Percentiles rank a stretch among this genome's conserved stretches.
These are phyloP conservation scores for Penicillium pulvis DNA, from an alignment of 495 filamentous ascomycete species.

Conservation along the genomic window DNA sequence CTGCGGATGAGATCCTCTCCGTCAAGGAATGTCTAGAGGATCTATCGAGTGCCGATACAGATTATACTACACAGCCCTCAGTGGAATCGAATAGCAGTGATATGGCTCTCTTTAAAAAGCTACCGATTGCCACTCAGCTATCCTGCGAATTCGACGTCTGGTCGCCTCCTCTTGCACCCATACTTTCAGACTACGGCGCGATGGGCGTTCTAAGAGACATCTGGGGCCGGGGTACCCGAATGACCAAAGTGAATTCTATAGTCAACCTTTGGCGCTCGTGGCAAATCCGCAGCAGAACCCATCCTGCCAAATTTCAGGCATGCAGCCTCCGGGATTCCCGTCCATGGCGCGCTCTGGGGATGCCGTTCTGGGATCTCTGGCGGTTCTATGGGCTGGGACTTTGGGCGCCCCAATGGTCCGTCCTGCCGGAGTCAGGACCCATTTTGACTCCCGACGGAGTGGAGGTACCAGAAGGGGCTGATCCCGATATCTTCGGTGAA, in stretches of 20 bases:
- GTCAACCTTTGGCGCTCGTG: not conserved
- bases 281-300: not conserved
- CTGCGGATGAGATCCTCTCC: not conserved
- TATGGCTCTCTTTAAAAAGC: not conserved
- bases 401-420: not conserved
- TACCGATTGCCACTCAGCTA: not conserved
- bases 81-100: not conserved
- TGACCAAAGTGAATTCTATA: not conserved
- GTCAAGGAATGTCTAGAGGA: not conserved
- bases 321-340: not conserved
- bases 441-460: not conserved
- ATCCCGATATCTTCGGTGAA: not conserved
- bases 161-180: not conserved
- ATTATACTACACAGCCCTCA: not conserved
- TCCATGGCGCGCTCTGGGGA: not conserved
- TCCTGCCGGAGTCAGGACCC: not conserved
- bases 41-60: not conserved
- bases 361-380: not conserved
- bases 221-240: not conserved
- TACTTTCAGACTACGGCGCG: not conserved
- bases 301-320: not conserved
- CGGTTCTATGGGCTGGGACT: not conserved
- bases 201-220: not conserved
- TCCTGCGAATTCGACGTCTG: not conserved
- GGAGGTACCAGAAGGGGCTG: not conserved